Evolutionary conservation across 2,329 filamentous ascomycete species (phyloP).

Genomic region (Pseudogymnoascus sp.): DNA sequence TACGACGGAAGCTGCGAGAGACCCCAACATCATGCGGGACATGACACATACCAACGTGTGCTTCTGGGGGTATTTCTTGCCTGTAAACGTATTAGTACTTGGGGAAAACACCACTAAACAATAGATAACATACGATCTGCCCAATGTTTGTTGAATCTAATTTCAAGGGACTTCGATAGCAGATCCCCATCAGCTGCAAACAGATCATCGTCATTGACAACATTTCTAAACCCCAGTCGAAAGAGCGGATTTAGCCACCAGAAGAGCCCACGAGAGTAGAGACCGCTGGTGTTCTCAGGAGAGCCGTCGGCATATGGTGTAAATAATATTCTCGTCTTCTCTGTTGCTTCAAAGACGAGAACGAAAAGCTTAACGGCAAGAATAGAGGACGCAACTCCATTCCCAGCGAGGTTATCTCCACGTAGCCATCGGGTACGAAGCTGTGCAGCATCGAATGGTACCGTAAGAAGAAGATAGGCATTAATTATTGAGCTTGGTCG

Average conservation of each 20-base stretch:
- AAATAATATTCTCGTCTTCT: constrained; percentile 17
- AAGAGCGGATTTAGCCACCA: constrained; percentile 32
- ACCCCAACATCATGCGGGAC: constrained; percentile 14
- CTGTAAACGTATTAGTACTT: constrained; percentile 11
- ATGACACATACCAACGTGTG: constrained; percentile 16
- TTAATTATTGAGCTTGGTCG: constrained; percentile 20
- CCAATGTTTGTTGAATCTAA: constrained; percentile 16
- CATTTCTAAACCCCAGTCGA: constrained; percentile 23
- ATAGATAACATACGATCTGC: constrained; percentile 11
- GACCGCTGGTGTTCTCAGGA: constrained; percentile 28
- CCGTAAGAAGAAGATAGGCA: constrained; percentile 22
- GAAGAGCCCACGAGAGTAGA: constrained; percentile 30
- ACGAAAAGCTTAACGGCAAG: constrained; percentile 18
- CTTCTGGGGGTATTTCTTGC: constrained; percentile 13
- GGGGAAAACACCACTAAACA: background rate
- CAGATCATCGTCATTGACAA: constrained; percentile 27
- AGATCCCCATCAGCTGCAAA: constrained; percentile 16
- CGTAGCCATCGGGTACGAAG: constrained; percentile 19
- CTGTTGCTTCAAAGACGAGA: constrained; percentile 17
- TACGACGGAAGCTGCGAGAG: constrained; percentile 15
- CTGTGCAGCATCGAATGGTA: constrained; percentile 22
- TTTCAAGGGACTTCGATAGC: constrained; percentile 13
- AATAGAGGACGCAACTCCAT: constrained; percentile 12
- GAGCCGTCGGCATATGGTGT: constrained; percentile 12
- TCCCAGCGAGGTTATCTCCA: background rate